phyloP scores from a whole-genome alignment of 768 basidiomycete genomes.

The Trametes coccinea region DNA sequence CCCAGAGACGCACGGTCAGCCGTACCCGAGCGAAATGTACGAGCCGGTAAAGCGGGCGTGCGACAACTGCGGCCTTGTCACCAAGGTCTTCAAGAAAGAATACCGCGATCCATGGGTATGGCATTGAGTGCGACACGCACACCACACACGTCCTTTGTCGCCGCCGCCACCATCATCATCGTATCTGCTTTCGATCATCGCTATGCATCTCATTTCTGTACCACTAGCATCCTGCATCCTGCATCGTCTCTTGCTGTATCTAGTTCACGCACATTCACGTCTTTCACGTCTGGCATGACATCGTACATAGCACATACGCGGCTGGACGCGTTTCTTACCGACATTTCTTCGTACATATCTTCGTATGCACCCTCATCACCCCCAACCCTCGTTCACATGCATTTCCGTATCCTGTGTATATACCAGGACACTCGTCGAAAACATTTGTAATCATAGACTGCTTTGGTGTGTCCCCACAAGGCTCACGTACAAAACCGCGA shows the following conservation, averaged over 20 bases:
- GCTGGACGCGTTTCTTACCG: not conserved
- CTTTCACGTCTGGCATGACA: constrained; percentile 12
- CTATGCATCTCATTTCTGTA: constrained; percentile 13
- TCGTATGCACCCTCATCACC: too few species aligned
- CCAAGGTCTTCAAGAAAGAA: constrained; percentile 23
- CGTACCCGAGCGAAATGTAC: constrained; percentile 30
- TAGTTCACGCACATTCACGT: constrained; percentile 9
- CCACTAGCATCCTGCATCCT: constrained; percentile 5
- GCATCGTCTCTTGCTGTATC: constrained; percentile 6
- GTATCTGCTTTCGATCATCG: constrained; percentile 13
- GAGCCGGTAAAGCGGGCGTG: constrained; percentile 32
- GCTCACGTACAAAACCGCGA: too few species aligned
- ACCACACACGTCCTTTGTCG: not conserved
- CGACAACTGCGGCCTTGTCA: constrained; percentile 35
- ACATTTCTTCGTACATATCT: constrained; percentile 8
- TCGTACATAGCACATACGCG: constrained; percentile 9
- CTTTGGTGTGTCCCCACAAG: too few species aligned
- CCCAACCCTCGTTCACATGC: constrained; percentile 7
- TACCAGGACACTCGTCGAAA: too few species aligned
- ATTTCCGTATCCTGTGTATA: not conserved
- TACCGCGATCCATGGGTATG: constrained; percentile 22
- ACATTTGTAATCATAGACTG: too few species aligned
- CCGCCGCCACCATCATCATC: not conserved
- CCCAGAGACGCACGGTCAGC: constrained; percentile 29
- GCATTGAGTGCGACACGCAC: constrained; percentile 14